Evolutionary conservation across 2,329 filamentous ascomycete genomes (phyloP), one percentile per base, ranked within the genome.

Genomic region (Exophiala spinifera): DNA sequence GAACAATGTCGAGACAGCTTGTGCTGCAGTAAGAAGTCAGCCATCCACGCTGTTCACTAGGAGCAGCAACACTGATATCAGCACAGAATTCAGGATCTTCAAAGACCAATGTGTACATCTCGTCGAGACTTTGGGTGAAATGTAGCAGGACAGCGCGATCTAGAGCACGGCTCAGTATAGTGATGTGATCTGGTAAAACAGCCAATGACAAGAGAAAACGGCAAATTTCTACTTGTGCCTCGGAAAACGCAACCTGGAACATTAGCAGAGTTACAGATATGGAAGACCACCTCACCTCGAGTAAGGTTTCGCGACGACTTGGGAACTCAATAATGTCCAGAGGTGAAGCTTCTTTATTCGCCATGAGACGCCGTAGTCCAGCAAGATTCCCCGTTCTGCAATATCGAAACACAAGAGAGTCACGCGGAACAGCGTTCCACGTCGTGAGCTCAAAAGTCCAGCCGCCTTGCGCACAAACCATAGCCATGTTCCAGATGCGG

Each of bases 361-460:
- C 33, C 37, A 51, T 50, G 14, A 55, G 46, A 23, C 46, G 42
- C 25, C 17, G 46, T 7, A 55, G 13, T 8, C 20, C 46, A n/a
- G 17, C 37, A 21, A 55, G 39, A 34, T 55, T 33, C 17, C 52
- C 52, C 4, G 2, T 10, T 15, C 20, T 5, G 31, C 46, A 50
- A 15, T 37, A 43, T 5, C 15, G 21, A 20, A 55, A 50, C 10
- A 55, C 49, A n/a, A n/a, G 37, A 3, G 46, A 33, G 31, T 55
- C 7, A 2, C 6, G 7, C 7, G 46, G 37, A 14, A 55, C 46
- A 19, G 37, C 5, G 19, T 46, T 50, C 34, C 43, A 50, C 5
- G 52, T 55, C 15, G n/a, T 25, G 10, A 55, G 25, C 14, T 50
- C 46, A 7, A 55, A 17, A 39, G 5, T 40, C 52, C 46, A 51